These are phyloP conservation scores for Candida suzukii DNA, from an alignment of 805 yeast species.

Conservation along the genomic window DNA sequence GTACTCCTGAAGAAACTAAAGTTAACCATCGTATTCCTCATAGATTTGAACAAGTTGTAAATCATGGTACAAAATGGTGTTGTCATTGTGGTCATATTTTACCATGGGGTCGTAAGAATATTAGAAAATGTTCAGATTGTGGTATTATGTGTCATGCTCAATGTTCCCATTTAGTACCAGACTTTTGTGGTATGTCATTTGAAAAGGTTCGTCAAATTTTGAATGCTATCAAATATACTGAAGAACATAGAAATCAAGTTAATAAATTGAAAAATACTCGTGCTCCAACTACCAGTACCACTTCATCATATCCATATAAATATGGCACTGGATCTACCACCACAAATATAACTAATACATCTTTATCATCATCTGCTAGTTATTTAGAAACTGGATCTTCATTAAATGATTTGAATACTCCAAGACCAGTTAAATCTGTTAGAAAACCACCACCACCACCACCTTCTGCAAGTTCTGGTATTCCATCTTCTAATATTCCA, in stretches of 20 bases:
- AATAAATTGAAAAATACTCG: constrained; percentile 2
- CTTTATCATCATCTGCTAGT: constrained; percentile 1
- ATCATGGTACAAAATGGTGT: constrained; percentile 98
- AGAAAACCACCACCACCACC: constrained; percentile 3
- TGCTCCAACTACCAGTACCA: constrained; percentile 2
- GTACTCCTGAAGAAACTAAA: constrained; percentile 67
- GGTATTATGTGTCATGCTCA: constrained; percentile 90
- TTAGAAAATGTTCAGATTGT: constrained; percentile 89
- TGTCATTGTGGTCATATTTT: constrained; percentile 97
- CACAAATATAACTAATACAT: too few relatives aligned
- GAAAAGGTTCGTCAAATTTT: constrained; percentile 90
- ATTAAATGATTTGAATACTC: not conserved
- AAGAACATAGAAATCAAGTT: constrained; percentile 25
- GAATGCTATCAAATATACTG: constrained; percentile 73
- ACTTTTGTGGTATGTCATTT: constrained; percentile 98
- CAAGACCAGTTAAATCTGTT: constrained; percentile 2
- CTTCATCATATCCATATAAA: not conserved
- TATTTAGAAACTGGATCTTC: not conserved
- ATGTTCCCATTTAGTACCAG: constrained; percentile 94
- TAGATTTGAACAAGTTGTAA: constrained; percentile 85
- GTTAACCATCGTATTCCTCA: constrained; percentile 96
- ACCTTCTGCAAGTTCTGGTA: not conserved
- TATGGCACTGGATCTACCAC: too few relatives aligned
- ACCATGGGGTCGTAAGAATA: constrained; percentile 92
- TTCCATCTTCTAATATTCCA: not conserved